phyloP scores from a whole-genome alignment of 2,329 filamentous ascomycete genomes.

The Phaeosphaeriaceae sp. region DNA sequence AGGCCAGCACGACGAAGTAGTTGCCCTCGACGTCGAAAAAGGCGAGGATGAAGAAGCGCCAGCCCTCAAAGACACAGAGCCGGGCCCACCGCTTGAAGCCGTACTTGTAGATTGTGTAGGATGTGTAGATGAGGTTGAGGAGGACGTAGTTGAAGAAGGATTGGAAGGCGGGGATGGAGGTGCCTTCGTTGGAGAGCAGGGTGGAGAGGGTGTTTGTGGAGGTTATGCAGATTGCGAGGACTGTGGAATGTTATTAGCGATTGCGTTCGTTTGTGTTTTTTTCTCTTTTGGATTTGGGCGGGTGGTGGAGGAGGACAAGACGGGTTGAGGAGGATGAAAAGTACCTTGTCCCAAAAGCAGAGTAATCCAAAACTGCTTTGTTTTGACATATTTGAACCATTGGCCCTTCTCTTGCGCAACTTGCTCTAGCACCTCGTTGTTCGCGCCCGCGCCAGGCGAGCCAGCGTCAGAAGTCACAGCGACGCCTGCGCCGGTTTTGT shows the following conservation, averaged over 20 bases:
- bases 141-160: conserved; percentile 94
- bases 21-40: conserved; percentile 97
- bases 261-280: no score
- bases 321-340: not conserved
- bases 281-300: no score
- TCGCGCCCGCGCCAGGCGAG: conserved; percentile 12
- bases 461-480: conserved; percentile 31
- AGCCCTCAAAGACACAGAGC: conserved; percentile 75
- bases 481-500: conserved; percentile 28
- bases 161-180: conserved; percentile 93
- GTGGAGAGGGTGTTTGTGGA: conserved; percentile 89
- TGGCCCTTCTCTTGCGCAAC: conserved; percentile 54
- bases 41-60: conserved; percentile 89
- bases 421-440: conserved; percentile 31
- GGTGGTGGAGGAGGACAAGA: no score
- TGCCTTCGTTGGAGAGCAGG: conserved; percentile 72
- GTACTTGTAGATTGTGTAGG: conserved; percentile 79
- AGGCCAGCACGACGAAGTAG: conserved; percentile 96
- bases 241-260: conserved; percentile 14
- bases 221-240: conserved; percentile 79
- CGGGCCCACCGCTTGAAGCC: conserved; percentile 74
- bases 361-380: conserved; percentile 87
- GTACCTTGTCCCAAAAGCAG: conserved; percentile 72
- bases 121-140: conserved; percentile 81
- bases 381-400: conserved; percentile 76